Evolutionary conservation across 1,139 yeast species (phyloP), one percentile per base, ranked within the genome.

Genomic region (Nadsonia commutata): DNA sequence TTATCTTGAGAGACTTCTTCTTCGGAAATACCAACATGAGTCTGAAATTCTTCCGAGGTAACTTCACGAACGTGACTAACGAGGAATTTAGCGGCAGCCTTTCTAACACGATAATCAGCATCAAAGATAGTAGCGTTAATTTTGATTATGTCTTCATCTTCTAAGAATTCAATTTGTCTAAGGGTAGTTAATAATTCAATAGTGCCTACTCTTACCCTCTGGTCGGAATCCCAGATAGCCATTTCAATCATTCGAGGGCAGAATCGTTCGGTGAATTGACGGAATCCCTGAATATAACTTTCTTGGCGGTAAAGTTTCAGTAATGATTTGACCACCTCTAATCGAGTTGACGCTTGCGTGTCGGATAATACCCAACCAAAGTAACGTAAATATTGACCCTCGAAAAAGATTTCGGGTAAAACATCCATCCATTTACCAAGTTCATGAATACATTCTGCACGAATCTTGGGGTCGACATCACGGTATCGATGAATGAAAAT

Each of bases 341-440:
- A 57, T 50, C 95, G 70, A 1, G 84, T 93, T 2, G 59, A 51
- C 16, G 72, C 61, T 18, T 73, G 70, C 1, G 77, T 69, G 55
- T 88, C 97, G 7, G 90, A 78, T 40, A 86, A 63, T 19, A 84
- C 67, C 93, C 94, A 82, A 2, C 95, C 95, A 56, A 80, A 72
- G 56, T 82, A 83, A 48, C 88, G 72, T 48, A 86, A 67, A 55
- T 76, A 82, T 1, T 76, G 65, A 2, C 80, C 78, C 48, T 78
- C 82, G 52, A 81, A 70, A 54, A 82, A 86, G 45, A 70, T 64
- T 45, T 79, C 85, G 0, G 95, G 94, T 49, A 72, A 73, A 6
- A 64, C 57, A n/a, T 70, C 66, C 66, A 84, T 80, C 81, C 94
- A 80, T 21, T 63, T 66, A 18, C 85, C 76, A 41, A 86, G 64